phyloP scores from a whole-genome alignment of 164 flowering plant genomes.

The Paratinospora sagittata region DNA sequence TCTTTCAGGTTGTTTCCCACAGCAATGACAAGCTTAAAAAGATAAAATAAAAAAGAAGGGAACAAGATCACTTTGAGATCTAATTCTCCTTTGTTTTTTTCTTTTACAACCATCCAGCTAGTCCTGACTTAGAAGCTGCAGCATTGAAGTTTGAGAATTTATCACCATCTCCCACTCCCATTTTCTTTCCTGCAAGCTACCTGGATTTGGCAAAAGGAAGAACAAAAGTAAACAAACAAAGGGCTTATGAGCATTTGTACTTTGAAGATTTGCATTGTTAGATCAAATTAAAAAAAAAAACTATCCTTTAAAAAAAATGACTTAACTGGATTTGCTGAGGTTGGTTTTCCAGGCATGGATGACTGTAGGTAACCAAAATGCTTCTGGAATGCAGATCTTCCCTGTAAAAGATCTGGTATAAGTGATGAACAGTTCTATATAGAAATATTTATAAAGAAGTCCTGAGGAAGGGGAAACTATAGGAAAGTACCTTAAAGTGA shows the following conservation, averaged over 20 bases:
- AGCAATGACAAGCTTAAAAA: constrained; percentile 40
- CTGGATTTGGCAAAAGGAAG: constrained; percentile 22
- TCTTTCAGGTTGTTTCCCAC: constrained; percentile 55
- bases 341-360: constrained; percentile 38
- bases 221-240: background rate
- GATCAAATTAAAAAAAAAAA: background rate
- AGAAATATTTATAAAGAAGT: background rate
- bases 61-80: constrained; percentile 31
- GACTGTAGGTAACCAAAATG: constrained; percentile 37
- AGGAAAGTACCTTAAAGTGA: constrained; percentile 34
- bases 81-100: constrained; percentile 12
- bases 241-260: background rate
- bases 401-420: constrained; percentile 31
- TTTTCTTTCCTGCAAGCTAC: constrained; percentile 37
- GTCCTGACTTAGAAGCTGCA: constrained; percentile 4
- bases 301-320: background rate
- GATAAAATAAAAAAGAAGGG: constrained; percentile 14
- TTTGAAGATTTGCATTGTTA: background rate
- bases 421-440: background rate
- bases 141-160: constrained; percentile 15
- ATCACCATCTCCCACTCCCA: constrained; percentile 32
- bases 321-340: constrained; percentile 45
- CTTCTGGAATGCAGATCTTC: constrained; percentile 38
- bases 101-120: constrained; percentile 20
- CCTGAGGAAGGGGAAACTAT: background rate